A percentile compares a stretch with the other conserved stretches of the same genome.
These are phyloP conservation scores for Pseudopyrenochaeta lycopersici DNA, from an alignment of 2,329 filamentous ascomycete genomes.

Conservation along the genomic window DNA sequence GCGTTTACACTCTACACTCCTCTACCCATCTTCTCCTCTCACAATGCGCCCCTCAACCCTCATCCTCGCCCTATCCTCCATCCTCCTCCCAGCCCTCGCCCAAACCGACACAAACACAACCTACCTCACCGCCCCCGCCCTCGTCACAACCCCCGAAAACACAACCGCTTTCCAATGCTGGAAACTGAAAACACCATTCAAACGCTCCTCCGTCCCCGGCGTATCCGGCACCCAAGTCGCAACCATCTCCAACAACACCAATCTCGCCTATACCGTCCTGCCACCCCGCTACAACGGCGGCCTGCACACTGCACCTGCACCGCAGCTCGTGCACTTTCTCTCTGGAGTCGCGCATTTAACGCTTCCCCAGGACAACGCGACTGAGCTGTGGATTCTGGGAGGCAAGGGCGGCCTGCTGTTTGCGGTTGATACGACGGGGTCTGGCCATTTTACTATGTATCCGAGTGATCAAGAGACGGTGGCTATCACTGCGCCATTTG, in stretches of 20 bases:
- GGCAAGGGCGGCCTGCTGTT: conserved; percentile 43
- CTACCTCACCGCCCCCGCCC: conserved; percentile 42
- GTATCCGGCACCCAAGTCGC: conserved; percentile 29
- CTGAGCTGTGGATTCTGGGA: conserved; percentile 43
- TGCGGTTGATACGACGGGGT: conserved; percentile 41
- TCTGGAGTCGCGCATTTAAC: conserved; percentile 46
- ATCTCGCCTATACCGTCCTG: conserved; percentile 40
- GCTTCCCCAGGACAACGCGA: conserved; percentile 30
- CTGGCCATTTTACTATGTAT: conserved; percentile 44
- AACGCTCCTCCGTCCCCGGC: conserved; percentile 36
- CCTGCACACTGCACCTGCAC: conserved; percentile 42
- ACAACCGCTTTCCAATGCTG: conserved; percentile 47
- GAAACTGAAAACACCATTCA: conserved; percentile 39
- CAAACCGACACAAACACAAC: conserved; percentile 19
- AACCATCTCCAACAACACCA: conserved; percentile 30
- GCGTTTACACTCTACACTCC: neutral
- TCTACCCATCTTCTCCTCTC: neutral
- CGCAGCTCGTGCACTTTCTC: conserved; percentile 46
- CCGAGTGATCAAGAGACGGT: conserved; percentile 43
- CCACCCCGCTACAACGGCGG: conserved; percentile 46
- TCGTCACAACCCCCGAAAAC: conserved; percentile 43
- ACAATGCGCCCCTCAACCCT: neutral
- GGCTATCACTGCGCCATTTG: conserved; percentile 38
- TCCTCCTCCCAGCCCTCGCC: neutral
- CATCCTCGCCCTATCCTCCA: neutral